Conservation (phyloP, 352 stramenopile genomes). For the Pythium oligandrum region DNA sequence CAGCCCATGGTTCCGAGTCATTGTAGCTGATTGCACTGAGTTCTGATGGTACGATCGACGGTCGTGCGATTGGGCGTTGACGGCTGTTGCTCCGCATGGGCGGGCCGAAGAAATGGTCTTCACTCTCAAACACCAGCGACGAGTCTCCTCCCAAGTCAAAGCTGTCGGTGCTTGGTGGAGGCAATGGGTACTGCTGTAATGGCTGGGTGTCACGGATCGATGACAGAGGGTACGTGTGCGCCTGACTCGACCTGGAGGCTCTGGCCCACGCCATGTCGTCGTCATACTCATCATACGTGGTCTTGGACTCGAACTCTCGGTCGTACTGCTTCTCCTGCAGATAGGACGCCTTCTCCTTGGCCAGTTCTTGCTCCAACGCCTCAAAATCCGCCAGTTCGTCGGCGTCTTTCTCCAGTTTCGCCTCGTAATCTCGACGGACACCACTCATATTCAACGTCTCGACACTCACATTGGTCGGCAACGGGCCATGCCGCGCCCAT, state of each 20-base stretch:
- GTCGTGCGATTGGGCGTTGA: conserved; percentile 1
- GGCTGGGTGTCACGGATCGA: conserved; percentile 1
- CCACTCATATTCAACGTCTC: conserved; percentile 56
- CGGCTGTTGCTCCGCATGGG: neutral
- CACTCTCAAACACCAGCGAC: conserved; percentile 32
- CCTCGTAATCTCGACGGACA: conserved; percentile 53
- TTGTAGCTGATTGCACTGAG: conserved; percentile 74
- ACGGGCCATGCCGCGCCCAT: conserved; percentile 4
- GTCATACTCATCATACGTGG: neutral
- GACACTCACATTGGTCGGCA: conserved; percentile 26
- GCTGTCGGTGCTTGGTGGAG: conserved; percentile 17
- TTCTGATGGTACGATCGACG: conserved; percentile 34
- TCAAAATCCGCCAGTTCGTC: conserved; percentile 79
- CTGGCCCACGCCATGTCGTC: conserved; percentile 14
- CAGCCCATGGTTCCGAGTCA: conserved; percentile 72
- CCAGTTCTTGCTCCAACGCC: conserved; percentile 63
- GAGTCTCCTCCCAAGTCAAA: conserved; percentile 41
- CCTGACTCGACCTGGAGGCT: neutral
- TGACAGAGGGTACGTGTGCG: conserved; percentile 2
- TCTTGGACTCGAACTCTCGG: conserved; percentile 9
- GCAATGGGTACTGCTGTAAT: neutral
- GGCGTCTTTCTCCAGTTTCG: conserved; percentile 47
- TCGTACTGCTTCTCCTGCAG: conserved; percentile 32
- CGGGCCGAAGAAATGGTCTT: conserved; percentile 14
- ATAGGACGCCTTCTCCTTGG: conserved; percentile 55